Base-by-base conservation (phyloP, 139 green algal species). In the Chlorella ohadii region DNA sequence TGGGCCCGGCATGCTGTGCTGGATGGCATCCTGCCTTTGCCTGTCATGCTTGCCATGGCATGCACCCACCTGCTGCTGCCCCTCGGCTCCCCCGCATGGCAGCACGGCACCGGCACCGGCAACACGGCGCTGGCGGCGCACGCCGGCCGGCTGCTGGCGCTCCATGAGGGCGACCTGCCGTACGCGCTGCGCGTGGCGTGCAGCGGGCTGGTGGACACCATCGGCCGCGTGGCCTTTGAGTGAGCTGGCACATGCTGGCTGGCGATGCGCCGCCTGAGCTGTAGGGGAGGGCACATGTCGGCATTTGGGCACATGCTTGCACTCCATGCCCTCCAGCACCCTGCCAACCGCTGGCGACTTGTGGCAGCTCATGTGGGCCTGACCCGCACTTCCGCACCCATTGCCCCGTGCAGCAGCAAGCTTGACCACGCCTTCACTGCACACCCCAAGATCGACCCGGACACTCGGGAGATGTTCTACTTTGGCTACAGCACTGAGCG, bases 41-140 rank as follows among this genome's bases (percentile, higher is more conserved):
- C n/a, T n/a, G n/a, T n/a, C n/a, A n/a, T n/a, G n/a, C n/a, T n/a
- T n/a, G n/a, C n/a, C n/a, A n/a, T n/a, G n/a, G n/a, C n/a, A n/a
- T n/a, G n/a, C n/a, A n/a, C n/a, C n/a, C n/a, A n/a, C n/a, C n/a
- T n/a, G n/a, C n/a, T n/a, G n/a, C n/a, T n/a, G n/a, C n/a, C n/a
- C n/a, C n/a, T n/a, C n/a, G n/a, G n/a, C n/a, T n/a, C n/a, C n/a
- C n/a, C n/a, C n/a, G n/a, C n/a, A n/a, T n/a, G n/a, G 44, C 44
- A 65, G 20, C 16, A 41, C 36, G 88, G 88, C 28, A 28, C 20
- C 6, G 87, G 86, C 13, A 89, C 85, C 4, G 91, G 75, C 67
- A 98, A 98, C 91, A 97, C 93, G 0, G 85, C 91, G 2, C 73
- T 98, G 31, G 88, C 89, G 3, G 92, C 71, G 73, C 94, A 97